These are phyloP conservation scores for Thraustotheca clavata DNA, from an alignment of 352 stramenopile genomes.

Conservation along the genomic window DNA sequence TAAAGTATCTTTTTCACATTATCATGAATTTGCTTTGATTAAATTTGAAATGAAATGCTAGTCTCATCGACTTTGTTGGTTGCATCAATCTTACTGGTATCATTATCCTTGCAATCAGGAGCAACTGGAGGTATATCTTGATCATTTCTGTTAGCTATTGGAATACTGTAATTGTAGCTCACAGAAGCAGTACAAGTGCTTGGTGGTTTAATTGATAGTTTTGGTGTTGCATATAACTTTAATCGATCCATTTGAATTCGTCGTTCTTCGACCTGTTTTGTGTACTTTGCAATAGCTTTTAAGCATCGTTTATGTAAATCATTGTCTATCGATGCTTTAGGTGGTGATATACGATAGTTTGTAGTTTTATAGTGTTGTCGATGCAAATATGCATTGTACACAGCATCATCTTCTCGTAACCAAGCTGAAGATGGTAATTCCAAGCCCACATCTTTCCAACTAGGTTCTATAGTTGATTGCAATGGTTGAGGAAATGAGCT, in stretches of 20 bases:
- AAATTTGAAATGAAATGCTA: background rate
- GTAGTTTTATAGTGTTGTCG: background rate
- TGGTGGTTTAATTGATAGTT: background rate
- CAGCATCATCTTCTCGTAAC: slow-evolving; percentile 17
- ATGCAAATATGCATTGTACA: slow-evolving; percentile 1
- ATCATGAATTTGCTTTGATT: slow-evolving; percentile 3
- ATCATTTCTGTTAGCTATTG: background rate
- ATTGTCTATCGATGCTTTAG: background rate
- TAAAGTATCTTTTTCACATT: background rate
- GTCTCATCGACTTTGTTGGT: background rate
- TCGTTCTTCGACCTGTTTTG: slow-evolving; percentile 1
- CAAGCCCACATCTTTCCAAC: no score
- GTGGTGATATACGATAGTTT: background rate
- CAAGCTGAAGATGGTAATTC: slow-evolving; percentile 7
- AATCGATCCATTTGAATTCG: slow-evolving; percentile 1
- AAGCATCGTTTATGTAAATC: slow-evolving; percentile 7
- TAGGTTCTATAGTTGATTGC: no score
- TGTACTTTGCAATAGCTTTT: slow-evolving; percentile 6
- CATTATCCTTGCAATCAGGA: background rate
- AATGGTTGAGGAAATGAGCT: no score
- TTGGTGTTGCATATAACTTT: background rate
- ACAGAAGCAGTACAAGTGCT: background rate
- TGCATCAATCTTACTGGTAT: background rate
- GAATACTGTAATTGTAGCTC: background rate
- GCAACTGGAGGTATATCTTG: background rate